Conservation (phyloP, 2,329 filamentous ascomycete genomes). For the Fusarium musae region DNA sequence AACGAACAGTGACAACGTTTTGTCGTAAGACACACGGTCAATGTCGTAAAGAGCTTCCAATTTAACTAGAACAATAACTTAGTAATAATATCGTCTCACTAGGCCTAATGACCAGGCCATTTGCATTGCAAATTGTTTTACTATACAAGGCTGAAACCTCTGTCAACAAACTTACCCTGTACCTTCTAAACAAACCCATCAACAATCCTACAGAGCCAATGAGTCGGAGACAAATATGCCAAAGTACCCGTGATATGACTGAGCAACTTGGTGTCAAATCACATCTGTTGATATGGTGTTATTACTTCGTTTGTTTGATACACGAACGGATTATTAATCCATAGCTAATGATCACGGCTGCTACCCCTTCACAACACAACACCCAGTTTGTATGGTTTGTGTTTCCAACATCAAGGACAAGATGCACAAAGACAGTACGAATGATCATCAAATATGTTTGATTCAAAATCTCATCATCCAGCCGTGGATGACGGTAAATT, state of each 20-base stretch:
- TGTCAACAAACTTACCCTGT: not conserved
- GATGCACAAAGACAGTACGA: not conserved
- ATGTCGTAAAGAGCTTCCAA: not conserved
- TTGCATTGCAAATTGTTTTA: not conserved
- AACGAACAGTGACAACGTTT: accelerated
- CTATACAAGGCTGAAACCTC: not conserved
- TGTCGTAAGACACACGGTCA: accelerated
- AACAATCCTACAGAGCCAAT: not conserved
- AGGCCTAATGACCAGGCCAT: too few relatives aligned
- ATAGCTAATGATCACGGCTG: accelerated
- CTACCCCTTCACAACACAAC: not conserved
- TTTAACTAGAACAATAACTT: too few relatives aligned
- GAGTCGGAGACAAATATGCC: not conserved
- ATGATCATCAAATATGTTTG: slow-evolving; percentile 12
- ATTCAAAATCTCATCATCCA: slow-evolving; percentile 38
- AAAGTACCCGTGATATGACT: not conserved
- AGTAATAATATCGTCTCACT: accelerated
- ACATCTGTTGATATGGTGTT: too few relatives aligned
- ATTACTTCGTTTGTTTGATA: accelerated
- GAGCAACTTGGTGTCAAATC: not conserved
- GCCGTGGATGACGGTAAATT: slow-evolving; percentile 25
- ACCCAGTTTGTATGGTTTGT: not conserved
- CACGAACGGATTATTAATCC: not conserved
- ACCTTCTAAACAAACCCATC: not conserved
- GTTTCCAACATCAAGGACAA: not conserved